These are phyloP conservation scores for Echium plantagineum DNA, from an alignment of 257 asterid genomes.

Conservation along the genomic window DNA sequence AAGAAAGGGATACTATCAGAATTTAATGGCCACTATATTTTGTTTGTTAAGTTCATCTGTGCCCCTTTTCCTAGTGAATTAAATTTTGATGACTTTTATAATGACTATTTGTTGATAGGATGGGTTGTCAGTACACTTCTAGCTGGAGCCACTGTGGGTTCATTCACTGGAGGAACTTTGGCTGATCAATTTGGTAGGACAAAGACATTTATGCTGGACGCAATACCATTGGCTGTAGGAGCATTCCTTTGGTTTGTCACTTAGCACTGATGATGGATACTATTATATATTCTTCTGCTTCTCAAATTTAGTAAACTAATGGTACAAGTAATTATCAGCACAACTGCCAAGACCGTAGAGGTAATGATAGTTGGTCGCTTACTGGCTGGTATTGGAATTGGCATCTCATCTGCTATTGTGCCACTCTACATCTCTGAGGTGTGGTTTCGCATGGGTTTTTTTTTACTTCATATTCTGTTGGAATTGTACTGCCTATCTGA, in stretches of 20 bases:
- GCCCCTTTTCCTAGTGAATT: background rate
- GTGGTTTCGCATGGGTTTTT: constrained; percentile 6
- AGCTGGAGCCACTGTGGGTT: constrained; percentile 96
- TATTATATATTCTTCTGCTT: constrained; percentile 6
- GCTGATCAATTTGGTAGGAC: constrained; percentile 95
- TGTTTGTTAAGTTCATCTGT: background rate
- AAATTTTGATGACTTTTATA: constrained; percentile 10
- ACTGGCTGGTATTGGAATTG: constrained; percentile 86
- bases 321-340: constrained; percentile 27
- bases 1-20: background rate
- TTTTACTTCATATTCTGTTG: constrained; percentile 1
- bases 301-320: constrained; percentile 10
- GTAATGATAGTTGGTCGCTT: constrained; percentile 84
- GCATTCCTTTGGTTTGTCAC: constrained; percentile 73
- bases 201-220: constrained; percentile 73
- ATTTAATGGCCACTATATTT: background rate
- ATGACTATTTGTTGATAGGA: constrained; percentile 31
- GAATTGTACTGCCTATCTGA: constrained; percentile 18
- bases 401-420: constrained; percentile 88
- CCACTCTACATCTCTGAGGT: constrained; percentile 99
- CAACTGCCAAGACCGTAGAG: constrained; percentile 66
- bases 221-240: constrained; percentile 81
- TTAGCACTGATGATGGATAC: constrained; percentile 7
- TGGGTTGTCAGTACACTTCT: constrained; percentile 95
- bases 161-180: constrained; percentile 91